phyloP scores from a whole-genome alignment of 1,139 yeast genomes.

The Scheffersomyces titani region DNA sequence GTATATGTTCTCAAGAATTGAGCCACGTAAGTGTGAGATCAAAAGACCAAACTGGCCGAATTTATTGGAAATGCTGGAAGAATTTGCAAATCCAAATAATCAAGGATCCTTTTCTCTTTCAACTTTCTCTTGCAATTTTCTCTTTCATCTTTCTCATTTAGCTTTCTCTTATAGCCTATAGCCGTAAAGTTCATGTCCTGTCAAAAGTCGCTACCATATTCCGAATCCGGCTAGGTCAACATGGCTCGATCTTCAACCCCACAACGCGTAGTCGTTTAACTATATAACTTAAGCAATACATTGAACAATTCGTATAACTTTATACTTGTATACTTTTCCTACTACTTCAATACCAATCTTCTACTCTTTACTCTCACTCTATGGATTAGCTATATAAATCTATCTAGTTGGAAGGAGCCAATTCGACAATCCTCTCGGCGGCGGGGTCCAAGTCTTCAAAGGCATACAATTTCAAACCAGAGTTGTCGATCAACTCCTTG shows the following conservation, averaged over 20 bases:
- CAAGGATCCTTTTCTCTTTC: too few relatives aligned
- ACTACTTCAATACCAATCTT: background rate
- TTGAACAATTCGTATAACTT: background rate
- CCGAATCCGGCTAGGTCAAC: background rate
- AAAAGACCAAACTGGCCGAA: too few relatives aligned
- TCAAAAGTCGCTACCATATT: background rate
- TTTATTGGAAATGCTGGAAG: too few relatives aligned
- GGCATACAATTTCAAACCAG: constrained; percentile 91
- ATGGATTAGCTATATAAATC: background rate
- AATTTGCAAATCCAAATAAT: too few relatives aligned
- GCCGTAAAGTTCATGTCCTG: background rate
- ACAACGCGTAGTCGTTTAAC: background rate
- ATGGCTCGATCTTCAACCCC: background rate
- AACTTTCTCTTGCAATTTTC: too few relatives aligned
- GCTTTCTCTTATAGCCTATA: background rate
- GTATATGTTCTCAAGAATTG: too few relatives aligned
- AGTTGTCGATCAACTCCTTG: constrained; percentile 78
- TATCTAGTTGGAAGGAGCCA: constrained; percentile 47
- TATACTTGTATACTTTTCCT: constrained; percentile 4
- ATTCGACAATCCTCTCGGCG: constrained; percentile 90
- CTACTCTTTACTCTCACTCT: background rate
- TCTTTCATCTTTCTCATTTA: too few relatives aligned
- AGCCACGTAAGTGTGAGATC: too few relatives aligned
- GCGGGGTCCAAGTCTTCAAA: constrained; percentile 96
- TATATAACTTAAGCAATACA: too few relatives aligned